Evolutionary conservation across 768 basidiomycete genomes (phyloP).

Genomic region (Tulasnella sp.): DNA sequence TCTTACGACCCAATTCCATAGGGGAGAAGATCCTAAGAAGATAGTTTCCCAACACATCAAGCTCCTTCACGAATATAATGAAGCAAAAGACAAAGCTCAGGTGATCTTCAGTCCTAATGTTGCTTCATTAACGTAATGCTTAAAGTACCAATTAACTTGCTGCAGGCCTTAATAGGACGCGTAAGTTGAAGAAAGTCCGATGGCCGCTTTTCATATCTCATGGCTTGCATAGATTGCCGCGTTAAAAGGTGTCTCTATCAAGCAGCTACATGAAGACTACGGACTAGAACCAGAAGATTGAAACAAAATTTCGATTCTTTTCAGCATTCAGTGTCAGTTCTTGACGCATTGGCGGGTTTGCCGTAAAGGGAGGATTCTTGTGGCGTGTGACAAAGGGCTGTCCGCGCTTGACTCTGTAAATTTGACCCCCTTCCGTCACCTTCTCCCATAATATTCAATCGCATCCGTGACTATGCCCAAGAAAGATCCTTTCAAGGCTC

Average conservation of each 20-base stretch:
- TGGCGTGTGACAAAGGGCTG: background rate
- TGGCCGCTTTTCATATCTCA: background rate
- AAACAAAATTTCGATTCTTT: background rate
- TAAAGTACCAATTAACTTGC: background rate
- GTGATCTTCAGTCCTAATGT: slow-evolving; percentile 38
- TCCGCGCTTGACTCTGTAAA: background rate
- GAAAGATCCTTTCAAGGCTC: slow-evolving; percentile 85
- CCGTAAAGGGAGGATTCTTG: background rate
- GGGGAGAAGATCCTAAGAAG: slow-evolving; percentile 50
- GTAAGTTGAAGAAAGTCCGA: background rate
- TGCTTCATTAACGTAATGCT: background rate
- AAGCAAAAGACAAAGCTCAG: slow-evolving; percentile 80
- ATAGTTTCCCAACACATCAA: slow-evolving; percentile 67
- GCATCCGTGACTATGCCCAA: slow-evolving; percentile 52
- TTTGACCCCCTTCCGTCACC: background rate
- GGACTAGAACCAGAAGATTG: slow-evolving; percentile 59
- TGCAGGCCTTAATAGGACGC: slow-evolving; percentile 1
- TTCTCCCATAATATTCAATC: background rate
- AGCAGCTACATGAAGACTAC: slow-evolving; percentile 69
- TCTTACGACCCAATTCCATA: slow-evolving; percentile 33
- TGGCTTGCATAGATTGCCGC: slow-evolving; percentile 57
- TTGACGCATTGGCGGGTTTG: background rate
- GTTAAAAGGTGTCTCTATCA: slow-evolving; percentile 63
- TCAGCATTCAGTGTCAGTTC: no score
- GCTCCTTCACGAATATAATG: slow-evolving; percentile 71